phyloP scores from a whole-genome alignment of 2,329 filamentous ascomycete species.

The Sphaerostilbella broomeana region DNA sequence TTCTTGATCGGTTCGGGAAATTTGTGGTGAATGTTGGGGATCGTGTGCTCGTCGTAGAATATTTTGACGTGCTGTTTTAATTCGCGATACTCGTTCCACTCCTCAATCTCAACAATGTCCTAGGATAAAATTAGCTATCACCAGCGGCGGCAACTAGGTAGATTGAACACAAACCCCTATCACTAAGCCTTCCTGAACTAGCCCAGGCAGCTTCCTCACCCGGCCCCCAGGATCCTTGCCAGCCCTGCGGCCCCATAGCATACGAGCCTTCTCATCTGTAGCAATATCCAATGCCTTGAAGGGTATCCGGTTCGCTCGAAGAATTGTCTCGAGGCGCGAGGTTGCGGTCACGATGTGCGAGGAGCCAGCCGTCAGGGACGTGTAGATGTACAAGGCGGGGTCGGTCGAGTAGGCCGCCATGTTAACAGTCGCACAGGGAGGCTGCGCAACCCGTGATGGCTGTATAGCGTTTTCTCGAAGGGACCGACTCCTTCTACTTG shows the following conservation, averaged over 20 bases:
- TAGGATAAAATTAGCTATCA: too few relatives aligned
- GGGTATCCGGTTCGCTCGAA: constrained; percentile 88
- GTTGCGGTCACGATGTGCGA: constrained; percentile 96
- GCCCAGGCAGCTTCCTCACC: constrained; percentile 71
- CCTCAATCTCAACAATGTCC: constrained; percentile 91
- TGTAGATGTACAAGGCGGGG: constrained; percentile 84
- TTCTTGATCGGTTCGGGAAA: constrained; percentile 35
- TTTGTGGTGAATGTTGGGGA: constrained; percentile 48
- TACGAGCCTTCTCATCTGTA: constrained; percentile 79
- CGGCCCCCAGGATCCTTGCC: constrained; percentile 61
- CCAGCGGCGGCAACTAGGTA: too few relatives aligned
- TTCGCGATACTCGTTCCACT: constrained; percentile 99
- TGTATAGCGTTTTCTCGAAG: too few relatives aligned
- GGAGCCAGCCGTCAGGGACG: constrained; percentile 88
- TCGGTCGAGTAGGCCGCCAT: constrained; percentile 50
- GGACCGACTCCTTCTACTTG: too few relatives aligned
- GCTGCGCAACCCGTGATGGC: too few relatives aligned
- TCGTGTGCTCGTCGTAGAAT: constrained; percentile 56
- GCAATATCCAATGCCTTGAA: constrained; percentile 91
- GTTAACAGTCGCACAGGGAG: too few relatives aligned
- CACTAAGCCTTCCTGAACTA: constrained; percentile 82
- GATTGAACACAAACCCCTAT: too few relatives aligned
- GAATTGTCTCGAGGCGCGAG: constrained; percentile 89
- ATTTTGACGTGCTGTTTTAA: constrained; percentile 77
- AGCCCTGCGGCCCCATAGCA: constrained; percentile 78